Percentiles rank a stretch among this genome's conserved stretches.
Evolutionary conservation across 106 monocot species (phyloP).

Genomic region (Gastrodia elata): DNA sequence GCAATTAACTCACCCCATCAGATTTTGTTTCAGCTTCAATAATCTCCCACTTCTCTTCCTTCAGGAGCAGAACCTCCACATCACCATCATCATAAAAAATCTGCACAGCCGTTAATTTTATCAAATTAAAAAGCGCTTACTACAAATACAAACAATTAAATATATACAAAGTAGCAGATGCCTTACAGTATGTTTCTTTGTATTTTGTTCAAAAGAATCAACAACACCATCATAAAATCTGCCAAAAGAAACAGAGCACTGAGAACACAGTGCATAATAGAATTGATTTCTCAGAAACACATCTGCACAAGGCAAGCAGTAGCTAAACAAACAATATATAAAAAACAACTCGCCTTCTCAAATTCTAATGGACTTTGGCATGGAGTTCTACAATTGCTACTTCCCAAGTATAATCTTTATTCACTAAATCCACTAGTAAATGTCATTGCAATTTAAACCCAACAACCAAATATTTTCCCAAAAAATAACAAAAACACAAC

Average conservation of each 20-base stretch:
- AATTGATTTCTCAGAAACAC: background rate
- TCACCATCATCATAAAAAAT: conserved; percentile 61
- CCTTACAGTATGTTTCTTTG: background rate
- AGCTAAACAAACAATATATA: background rate
- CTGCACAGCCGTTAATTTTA: conserved; percentile 11
- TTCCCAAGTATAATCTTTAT: background rate
- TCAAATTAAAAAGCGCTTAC: background rate
- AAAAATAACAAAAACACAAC: background rate
- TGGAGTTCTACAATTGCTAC: background rate
- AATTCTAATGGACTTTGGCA: background rate
- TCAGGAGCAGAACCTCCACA: conserved; percentile 31
- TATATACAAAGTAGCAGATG: background rate
- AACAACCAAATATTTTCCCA: background rate
- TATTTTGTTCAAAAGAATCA: conserved; percentile 5
- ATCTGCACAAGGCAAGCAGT: background rate
- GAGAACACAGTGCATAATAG: background rate
- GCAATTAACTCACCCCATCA: conserved; percentile 12
- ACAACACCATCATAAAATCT: conserved; percentile 8
- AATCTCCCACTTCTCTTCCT: conserved; percentile 39
- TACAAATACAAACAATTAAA: background rate
- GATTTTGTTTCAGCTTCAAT: conserved; percentile 10
- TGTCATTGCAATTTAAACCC: background rate
- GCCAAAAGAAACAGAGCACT: background rate
- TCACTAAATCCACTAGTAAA: background rate
- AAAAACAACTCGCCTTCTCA: background rate